phyloP scores from a whole-genome alignment of 805 yeast species.

The Wickerhamiella brachini region DNA sequence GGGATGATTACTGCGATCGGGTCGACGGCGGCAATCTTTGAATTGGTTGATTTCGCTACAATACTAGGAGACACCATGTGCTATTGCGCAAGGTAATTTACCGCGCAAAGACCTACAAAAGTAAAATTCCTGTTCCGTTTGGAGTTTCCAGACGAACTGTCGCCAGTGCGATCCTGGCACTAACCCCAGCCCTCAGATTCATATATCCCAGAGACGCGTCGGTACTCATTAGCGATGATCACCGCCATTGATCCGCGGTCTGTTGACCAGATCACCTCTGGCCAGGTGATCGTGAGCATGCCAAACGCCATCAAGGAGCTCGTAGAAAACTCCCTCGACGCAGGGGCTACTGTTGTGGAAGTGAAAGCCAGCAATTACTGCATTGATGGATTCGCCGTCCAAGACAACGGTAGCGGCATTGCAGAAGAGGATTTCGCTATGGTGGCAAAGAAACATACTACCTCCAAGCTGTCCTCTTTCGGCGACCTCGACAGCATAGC shows the following conservation, averaged over 20 bases:
- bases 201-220: neutral
- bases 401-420: constrained; percentile 68
- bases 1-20: neutral
- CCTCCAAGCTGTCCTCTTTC: constrained; percentile 38
- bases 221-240: constrained; percentile 14
- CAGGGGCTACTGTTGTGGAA: constrained; percentile 54
- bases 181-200: neutral
- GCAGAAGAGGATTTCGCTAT: constrained; percentile 30
- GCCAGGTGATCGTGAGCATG: constrained; percentile 80
- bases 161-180: too few species aligned
- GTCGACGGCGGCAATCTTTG: too few species aligned
- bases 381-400: constrained; percentile 50
- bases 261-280: constrained; percentile 70
- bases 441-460: constrained; percentile 36
- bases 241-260: constrained; percentile 36
- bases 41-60: too few species aligned
- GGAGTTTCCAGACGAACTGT: too few species aligned
- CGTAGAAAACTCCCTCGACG: constrained; percentile 78
- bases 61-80: too few species aligned
- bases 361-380: constrained; percentile 61
- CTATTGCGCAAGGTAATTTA: too few species aligned
- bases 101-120: too few species aligned
- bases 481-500: constrained; percentile 27
- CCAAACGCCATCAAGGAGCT: constrained; percentile 71
- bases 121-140: too few species aligned